Evolutionary conservation across 495 filamentous ascomycete species (phyloP), one percentile per base, ranked within the genome.

Genomic region (Neohortaea acidophila): DNA sequence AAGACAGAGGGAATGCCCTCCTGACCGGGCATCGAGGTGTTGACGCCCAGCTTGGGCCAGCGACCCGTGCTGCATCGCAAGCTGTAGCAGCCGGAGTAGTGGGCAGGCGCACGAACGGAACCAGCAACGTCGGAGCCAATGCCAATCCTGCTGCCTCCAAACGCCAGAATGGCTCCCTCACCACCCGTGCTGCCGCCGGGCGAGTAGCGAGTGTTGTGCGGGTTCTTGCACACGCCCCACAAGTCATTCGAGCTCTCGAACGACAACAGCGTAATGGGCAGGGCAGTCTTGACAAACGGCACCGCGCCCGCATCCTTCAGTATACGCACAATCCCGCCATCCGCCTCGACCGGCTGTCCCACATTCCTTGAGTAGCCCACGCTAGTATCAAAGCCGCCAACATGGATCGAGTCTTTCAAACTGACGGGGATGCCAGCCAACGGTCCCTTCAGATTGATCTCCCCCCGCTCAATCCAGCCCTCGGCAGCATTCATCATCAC

Each of bases 61-160:
- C 89, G 68, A 13, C 89, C 86, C n/a, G 81, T 92, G n/a, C 79
- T 84, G 57, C 89, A 97, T 30, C 85, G 72, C 15, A 97, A 57
- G 2, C 77, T 76, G 56, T 94, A 94, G 53, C 93, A 84, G 2
- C 89, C 89, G 21, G 75, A 77, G 64, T 81, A 96, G 35, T 92
- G 85, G 2, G 89, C 87, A 2, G 89, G 89, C 12, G 70, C 78
- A 20, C 89, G 69, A 1, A 97, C 89, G 8, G 80, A 87, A 9
- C 89, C 89, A 27, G 89, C 87, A 8, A 96, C 87, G 54, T 96
- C 89, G 11, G 81, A 86, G 22, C 89, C 89, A 47, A 97, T 77
- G 20, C 89, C 89, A 41, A 94, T 93, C n/a, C 89, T 69, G 28
- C 75, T 75, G 14, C 81, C 81, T 37, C 89, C 89, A 36, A 81